Evolutionary conservation across 2,329 filamentous ascomycete species (phyloP).

Genomic region (Trichoderma sp.): DNA sequence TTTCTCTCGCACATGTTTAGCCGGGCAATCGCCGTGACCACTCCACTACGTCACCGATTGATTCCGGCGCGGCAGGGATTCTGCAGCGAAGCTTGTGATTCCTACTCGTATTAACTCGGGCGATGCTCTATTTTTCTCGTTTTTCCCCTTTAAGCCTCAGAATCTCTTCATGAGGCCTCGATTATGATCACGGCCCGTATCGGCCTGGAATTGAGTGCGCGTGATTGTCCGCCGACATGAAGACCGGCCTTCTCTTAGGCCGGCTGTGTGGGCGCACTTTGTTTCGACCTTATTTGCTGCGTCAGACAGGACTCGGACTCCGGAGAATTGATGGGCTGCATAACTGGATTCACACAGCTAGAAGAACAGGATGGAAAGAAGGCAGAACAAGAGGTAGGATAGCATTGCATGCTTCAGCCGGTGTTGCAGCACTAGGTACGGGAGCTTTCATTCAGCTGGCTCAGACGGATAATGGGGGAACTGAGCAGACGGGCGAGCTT

Average conservation of each 20-base stretch:
- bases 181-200: not conserved
- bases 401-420: constrained; percentile 41
- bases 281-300: constrained; percentile 30
- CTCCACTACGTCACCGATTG: constrained; percentile 25
- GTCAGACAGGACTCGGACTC: constrained; percentile 23
- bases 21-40: constrained; percentile 29
- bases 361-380: constrained; percentile 29
- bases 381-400: constrained; percentile 26
- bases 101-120: not conserved
- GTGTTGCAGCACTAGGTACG: constrained; percentile 49
- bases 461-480: constrained; percentile 50
- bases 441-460: constrained; percentile 58
- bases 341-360: constrained; percentile 28
- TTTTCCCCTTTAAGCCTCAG: not conserved
- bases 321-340: constrained; percentile 26
- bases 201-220: constrained; percentile 11
- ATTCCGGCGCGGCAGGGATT: constrained; percentile 5
- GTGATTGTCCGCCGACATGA: constrained; percentile 42
- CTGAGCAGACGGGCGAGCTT: constrained; percentile 68
- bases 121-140: not conserved
- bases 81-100: constrained; percentile 13
- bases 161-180: not conserved
- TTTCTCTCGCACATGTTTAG: constrained; percentile 26
- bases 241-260: constrained; percentile 42
- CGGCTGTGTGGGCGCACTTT: constrained; percentile 44